Evolutionary conservation across 768 basidiomycete species (phyloP), one percentile per base, ranked within the genome.

Genomic region (Leccinum boreale): DNA sequence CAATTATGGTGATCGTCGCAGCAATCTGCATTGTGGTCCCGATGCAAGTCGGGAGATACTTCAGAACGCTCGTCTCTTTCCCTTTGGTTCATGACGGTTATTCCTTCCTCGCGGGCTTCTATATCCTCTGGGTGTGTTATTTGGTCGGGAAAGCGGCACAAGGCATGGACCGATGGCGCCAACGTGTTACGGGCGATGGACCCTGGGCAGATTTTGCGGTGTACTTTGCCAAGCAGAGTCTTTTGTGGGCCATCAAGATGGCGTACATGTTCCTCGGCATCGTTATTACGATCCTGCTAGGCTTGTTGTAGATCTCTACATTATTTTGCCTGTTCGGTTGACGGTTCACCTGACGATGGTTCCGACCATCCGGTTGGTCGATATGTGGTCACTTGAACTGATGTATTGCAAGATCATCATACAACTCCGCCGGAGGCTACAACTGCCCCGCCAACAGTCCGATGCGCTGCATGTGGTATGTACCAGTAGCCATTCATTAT

Each of bases 71-170:
- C n/a, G 80, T 89, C 65, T 77, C 83, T 0, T 67, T 77, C 10
- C 73, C 79, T 23, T 76, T 81, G 23, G 81, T 95, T 28, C 95
- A 97, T 67, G 95, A 97, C 62, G 94, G 93, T 2, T 97, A 97
- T 67, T 86, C 89, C 3, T 84, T 93, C 75, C 79, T 94, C 29
- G 76, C 84, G n/a, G 93, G 94, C 9, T 78, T 87, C 62, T 92
- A 91, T 72, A 77, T 90, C 23, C 75, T 92, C 44, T 92, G 90
- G 89, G 81, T 73, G 2, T 89, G 86, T 65, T 90, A 83, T 68
- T 72, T 89, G 55, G 72, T 85, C 21, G 86, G 78, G 14, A 79
- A 78, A 51, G 81, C 86, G 1, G 72, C 89, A 35, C 87, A 89
- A 58, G 76, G 82, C 17, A 75, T 92, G 70, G 87, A 91, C 65